These are phyloP conservation scores for Aspergillus egyptiacus DNA, from an alignment of 495 filamentous ascomycete genomes.

Conservation along the genomic window DNA sequence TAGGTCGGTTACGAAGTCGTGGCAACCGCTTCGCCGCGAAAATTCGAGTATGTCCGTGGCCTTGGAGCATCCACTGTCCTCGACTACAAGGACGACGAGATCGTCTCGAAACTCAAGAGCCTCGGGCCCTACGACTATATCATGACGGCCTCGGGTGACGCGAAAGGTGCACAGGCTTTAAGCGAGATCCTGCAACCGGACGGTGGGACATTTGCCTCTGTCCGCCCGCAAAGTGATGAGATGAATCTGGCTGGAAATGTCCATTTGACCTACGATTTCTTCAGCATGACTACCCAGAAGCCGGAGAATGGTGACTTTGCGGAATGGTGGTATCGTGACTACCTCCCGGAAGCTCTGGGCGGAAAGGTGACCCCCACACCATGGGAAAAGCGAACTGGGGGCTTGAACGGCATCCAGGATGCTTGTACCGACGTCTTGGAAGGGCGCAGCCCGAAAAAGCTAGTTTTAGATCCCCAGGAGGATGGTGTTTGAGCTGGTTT, in stretches of 20 bases:
- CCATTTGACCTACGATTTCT: not conserved
- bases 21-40: conserved; percentile 46
- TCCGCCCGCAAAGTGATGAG: not conserved
- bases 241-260: not conserved
- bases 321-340: not conserved
- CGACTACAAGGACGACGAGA: conserved; percentile 41
- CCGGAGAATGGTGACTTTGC: not conserved
- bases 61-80: conserved; percentile 52
- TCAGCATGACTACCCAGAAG: not conserved
- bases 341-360: too few relatives aligned
- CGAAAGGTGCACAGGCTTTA: not conserved
- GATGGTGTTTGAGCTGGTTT: too few relatives aligned
- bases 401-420: too few relatives aligned
- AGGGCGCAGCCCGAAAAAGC: too few relatives aligned
- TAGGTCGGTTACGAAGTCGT: conserved; percentile 54
- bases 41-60: conserved; percentile 45
- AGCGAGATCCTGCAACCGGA: not conserved
- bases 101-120: not conserved
- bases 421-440: too few relatives aligned
- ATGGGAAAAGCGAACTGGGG: too few relatives aligned
- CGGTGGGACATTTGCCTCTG: not conserved
- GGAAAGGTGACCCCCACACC: too few relatives aligned
- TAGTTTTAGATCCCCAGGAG: too few relatives aligned
- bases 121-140: conserved; percentile 1
- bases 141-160: not conserved